These are phyloP conservation scores for Smittium culicis DNA, from an alignment of 371 early-diverging fungal species.

Conservation along the genomic window DNA sequence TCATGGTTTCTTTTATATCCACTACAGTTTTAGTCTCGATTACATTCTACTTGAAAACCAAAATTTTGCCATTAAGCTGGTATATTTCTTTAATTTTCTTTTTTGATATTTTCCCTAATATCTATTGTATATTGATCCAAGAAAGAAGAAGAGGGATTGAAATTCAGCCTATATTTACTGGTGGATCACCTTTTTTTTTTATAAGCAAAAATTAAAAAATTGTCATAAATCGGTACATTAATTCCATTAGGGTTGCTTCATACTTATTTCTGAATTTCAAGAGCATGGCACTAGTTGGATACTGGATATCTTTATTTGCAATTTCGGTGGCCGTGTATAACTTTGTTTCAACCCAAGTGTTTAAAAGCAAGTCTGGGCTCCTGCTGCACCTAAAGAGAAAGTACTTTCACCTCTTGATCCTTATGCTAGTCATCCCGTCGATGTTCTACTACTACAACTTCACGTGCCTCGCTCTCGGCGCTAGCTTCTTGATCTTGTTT, in stretches of 20 bases:
- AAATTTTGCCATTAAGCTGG: too few species aligned
- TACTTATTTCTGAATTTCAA: constrained; percentile 1
- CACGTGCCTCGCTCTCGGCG: constrained; percentile 66
- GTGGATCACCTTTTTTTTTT: not conserved
- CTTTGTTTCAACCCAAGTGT: not conserved
- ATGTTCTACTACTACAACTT: constrained; percentile 50
- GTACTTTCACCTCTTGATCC: constrained; percentile 69
- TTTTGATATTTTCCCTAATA: too few species aligned
- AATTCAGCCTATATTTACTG: not conserved
- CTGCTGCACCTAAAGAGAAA: constrained; percentile 43
- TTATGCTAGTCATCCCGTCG: constrained; percentile 75
- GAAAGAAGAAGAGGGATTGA: not conserved
- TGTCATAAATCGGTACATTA: not conserved
- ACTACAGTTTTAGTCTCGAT: too few species aligned
- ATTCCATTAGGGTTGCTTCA: constrained; percentile 14
- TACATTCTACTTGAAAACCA: too few species aligned
- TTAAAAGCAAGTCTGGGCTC: constrained; percentile 10
- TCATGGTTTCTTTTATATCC: too few species aligned
- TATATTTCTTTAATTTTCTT: too few species aligned
- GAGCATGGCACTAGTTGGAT: constrained; percentile 10
- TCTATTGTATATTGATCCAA: too few species aligned
- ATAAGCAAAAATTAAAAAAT: not conserved
- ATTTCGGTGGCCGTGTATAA: not conserved
- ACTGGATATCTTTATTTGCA: constrained; percentile 19
- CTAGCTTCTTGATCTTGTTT: constrained; percentile 54